Evolutionary conservation across 768 basidiomycete species (phyloP).

Genomic region (Tylopilus balloui): DNA sequence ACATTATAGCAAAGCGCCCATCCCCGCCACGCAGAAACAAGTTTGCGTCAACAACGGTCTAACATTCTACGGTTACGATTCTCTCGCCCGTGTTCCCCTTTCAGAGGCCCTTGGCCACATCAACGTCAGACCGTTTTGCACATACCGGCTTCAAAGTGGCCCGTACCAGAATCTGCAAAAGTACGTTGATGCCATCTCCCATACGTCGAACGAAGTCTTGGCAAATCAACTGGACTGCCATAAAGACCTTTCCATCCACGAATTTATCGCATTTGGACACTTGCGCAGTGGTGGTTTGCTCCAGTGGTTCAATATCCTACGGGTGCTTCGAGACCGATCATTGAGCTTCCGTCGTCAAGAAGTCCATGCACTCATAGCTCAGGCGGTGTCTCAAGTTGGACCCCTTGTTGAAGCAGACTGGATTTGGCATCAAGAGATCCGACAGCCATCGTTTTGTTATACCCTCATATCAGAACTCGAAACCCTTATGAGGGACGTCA

Average conservation of each 20-base stretch:
- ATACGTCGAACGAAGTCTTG: conserved; percentile 18
- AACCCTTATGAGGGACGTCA: conserved; percentile 25
- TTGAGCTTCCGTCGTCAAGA: conserved; percentile 38
- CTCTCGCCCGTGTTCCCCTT: background rate
- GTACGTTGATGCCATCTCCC: conserved; percentile 14
- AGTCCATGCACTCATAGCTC: conserved; percentile 40
- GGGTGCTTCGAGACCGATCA: conserved; percentile 35
- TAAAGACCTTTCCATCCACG: conserved; percentile 36
- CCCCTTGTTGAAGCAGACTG: background rate
- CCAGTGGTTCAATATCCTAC: conserved; percentile 49
- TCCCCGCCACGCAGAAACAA: conserved; percentile 14
- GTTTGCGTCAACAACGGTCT: conserved; percentile 31
- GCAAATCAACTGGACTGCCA: conserved; percentile 41
- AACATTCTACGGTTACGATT: conserved; percentile 30
- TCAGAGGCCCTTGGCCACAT: background rate
- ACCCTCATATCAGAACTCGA: conserved; percentile 34
- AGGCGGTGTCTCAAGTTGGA: conserved; percentile 43
- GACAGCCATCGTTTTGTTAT: conserved; percentile 7
- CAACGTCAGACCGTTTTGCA: conserved; percentile 11
- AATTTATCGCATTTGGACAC: conserved; percentile 16
- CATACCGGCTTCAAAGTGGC: conserved; percentile 28
- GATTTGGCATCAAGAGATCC: conserved; percentile 14
- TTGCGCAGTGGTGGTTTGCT: conserved; percentile 42
- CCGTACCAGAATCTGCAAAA: conserved; percentile 35
- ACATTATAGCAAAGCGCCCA: conserved; percentile 10